Conservation (phyloP, 2,329 filamentous ascomycete genomes). For the Esteya vermicola region DNA sequence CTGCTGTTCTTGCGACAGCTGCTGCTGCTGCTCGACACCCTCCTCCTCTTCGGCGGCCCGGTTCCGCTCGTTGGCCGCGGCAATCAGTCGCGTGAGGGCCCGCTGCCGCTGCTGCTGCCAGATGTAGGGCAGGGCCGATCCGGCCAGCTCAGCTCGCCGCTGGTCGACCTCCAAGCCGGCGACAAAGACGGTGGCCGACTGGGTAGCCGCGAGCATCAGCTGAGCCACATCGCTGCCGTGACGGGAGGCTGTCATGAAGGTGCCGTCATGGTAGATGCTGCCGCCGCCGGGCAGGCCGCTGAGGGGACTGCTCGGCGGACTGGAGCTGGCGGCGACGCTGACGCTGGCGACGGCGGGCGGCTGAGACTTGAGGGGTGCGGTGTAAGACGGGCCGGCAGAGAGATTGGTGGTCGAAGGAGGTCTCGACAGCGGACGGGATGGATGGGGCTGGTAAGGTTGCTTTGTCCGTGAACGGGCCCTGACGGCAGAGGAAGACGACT, state of each 20-base stretch:
- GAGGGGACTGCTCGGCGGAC: too few species aligned
- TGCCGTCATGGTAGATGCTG: not conserved
- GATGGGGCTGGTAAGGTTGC: too few species aligned
- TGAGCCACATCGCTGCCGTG: not conserved
- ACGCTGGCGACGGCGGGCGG: not conserved
- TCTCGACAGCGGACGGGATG: too few species aligned
- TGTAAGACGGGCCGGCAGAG: not conserved
- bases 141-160: not conserved
- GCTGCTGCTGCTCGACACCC: not conserved
- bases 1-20: too few species aligned
- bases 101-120: not conserved
- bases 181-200: not conserved
- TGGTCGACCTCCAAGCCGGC: not conserved
- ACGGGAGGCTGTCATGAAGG: not conserved
- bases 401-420: too few species aligned
- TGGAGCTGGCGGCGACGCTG: not conserved
- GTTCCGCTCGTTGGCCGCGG: not conserved
- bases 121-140: not conserved
- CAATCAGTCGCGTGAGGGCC: not conserved
- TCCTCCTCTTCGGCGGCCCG: not conserved
- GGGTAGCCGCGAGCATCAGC: not conserved
- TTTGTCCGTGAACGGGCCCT: too few species aligned
- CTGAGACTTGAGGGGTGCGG: not conserved
- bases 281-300: not conserved
- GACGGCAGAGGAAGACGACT: too few species aligned